Percentiles rank a stretch among this genome's conserved stretches.
Evolutionary conservation across 106 monocot species (phyloP).

Genomic region (Platanthera zijinensis): DNA sequence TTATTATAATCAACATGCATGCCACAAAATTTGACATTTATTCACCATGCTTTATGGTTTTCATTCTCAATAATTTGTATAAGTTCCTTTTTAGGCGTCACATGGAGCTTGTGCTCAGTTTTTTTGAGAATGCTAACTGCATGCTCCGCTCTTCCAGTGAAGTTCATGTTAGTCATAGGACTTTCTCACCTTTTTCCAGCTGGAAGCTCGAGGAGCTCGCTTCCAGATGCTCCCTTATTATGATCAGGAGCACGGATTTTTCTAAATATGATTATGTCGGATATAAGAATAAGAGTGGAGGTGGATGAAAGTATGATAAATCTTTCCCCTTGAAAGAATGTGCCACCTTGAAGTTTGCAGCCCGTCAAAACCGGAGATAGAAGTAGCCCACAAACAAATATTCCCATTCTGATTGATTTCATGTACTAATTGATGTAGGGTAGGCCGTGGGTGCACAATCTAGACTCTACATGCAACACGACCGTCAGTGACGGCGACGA

Average conservation of each 20-base stretch:
- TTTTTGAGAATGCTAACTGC: slow-evolving; percentile 28
- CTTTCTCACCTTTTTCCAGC: slow-evolving; percentile 5
- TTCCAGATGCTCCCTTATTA: slow-evolving; percentile 6
- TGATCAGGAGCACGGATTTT: slow-evolving; percentile 18
- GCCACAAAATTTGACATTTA: neutral
- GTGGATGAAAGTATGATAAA: slow-evolving; percentile 14
- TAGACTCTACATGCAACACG: no score
- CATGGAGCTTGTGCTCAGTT: slow-evolving; percentile 22
- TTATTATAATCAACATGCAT: neutral
- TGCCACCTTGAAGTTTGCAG: slow-evolving; percentile 27
- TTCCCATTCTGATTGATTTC: no score
- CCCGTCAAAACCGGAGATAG: neutral
- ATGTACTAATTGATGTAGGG: no score
- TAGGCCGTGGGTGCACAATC: no score
- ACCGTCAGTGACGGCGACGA: no score
- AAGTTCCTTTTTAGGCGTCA: slow-evolving; percentile 18
- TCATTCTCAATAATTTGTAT: neutral
- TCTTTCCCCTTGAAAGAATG: slow-evolving; percentile 23
- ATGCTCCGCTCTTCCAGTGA: slow-evolving; percentile 35
- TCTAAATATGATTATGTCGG: slow-evolving; percentile 34
- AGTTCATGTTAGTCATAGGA: slow-evolving; percentile 46
- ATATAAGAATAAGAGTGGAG: slow-evolving; percentile 45
- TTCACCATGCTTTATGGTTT: neutral
- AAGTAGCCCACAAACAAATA: neutral
- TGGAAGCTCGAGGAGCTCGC: slow-evolving; percentile 47